Evolutionary conservation across 768 basidiomycete species (phyloP).

Genomic region (Hydnomerulius pinastri): DNA sequence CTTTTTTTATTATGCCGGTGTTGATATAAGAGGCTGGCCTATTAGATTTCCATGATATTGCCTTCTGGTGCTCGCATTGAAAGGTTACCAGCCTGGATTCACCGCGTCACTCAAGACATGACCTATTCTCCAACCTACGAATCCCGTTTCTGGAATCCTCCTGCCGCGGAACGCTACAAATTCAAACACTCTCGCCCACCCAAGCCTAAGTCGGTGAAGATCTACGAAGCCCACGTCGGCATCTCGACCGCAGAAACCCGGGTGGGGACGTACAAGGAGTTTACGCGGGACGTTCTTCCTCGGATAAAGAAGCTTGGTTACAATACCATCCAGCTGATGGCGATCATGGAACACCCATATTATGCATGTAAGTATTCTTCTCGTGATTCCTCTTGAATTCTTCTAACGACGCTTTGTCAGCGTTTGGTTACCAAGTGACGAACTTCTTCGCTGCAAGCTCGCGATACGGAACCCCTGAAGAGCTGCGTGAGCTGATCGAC

Average conservation of each 20-base stretch:
- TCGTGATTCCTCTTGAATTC: background rate
- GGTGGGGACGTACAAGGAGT: slow-evolving; percentile 96
- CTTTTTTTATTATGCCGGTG: no score
- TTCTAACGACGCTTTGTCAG: slow-evolving; percentile 39
- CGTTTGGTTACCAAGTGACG: slow-evolving; percentile 98
- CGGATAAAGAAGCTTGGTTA: slow-evolving; percentile 92
- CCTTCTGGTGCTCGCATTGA: slow-evolving; percentile 82
- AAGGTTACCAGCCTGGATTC: slow-evolving; percentile 92
- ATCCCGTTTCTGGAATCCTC: slow-evolving; percentile 98
- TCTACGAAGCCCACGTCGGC: slow-evolving; percentile 98
- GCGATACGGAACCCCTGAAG: slow-evolving; percentile 94
- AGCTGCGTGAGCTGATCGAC: slow-evolving; percentile 93
- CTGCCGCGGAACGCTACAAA: slow-evolving; percentile 63
- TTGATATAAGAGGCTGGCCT: no score
- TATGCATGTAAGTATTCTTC: slow-evolving; percentile 76
- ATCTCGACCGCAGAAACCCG: slow-evolving; percentile 87
- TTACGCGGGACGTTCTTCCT: slow-evolving; percentile 80
- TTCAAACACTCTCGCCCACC: slow-evolving; percentile 81
- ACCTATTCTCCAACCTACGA: slow-evolving; percentile 89
- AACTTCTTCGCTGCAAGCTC: slow-evolving; percentile 97
- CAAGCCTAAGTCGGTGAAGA: slow-evolving; percentile 66
- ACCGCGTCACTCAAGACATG: slow-evolving; percentile 93
- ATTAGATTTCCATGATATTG: slow-evolving; percentile 91
- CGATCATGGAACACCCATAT: slow-evolving; percentile 96
- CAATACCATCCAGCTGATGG: slow-evolving; percentile 98